Conservation (phyloP, 768 basidiomycete species). For the Trametes punicea region DNA sequence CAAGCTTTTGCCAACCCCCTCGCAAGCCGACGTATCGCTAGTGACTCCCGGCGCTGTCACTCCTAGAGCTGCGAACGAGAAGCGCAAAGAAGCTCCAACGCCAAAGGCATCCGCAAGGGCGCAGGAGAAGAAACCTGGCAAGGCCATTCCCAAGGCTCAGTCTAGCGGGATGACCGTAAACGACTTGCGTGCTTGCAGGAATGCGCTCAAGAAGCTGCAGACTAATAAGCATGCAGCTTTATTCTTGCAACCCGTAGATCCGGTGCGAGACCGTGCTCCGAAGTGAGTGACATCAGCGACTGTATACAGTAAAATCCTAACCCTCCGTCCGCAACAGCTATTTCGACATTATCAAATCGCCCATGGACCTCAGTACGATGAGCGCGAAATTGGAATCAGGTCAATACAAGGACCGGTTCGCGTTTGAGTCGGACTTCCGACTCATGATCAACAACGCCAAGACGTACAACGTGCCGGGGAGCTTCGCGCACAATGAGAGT, state of each 20-base stretch:
- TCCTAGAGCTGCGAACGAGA: conserved; percentile 6
- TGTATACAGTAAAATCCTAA: no score
- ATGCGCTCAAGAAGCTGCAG: conserved; percentile 76
- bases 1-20: conserved; percentile 44
- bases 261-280: conserved; percentile 86
- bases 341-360: conserved; percentile 83
- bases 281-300: no score
- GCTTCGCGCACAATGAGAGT: conserved; percentile 73
- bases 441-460: conserved; percentile 88
- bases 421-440: conserved; percentile 82
- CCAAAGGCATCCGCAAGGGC: conserved; percentile 24
- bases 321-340: no score
- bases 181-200: conserved; percentile 73
- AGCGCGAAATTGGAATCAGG: conserved; percentile 82
- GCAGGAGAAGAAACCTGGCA: conserved; percentile 32
- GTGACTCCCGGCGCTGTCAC: conserved; percentile 29
- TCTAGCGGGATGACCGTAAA: conserved; percentile 70
- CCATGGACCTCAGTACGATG: conserved; percentile 94
- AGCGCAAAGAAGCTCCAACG: conserved; percentile 11
- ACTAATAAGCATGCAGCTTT: conserved; percentile 66
- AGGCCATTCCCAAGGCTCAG: conserved; percentile 65
- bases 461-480: conserved; percentile 72
- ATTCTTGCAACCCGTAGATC: conserved; percentile 92
- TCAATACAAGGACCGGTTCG: conserved; percentile 79
- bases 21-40: conserved; percentile 24